Conservation (phyloP, 495 filamentous ascomycete genomes). For the Stereocaulon alpinum region DNA sequence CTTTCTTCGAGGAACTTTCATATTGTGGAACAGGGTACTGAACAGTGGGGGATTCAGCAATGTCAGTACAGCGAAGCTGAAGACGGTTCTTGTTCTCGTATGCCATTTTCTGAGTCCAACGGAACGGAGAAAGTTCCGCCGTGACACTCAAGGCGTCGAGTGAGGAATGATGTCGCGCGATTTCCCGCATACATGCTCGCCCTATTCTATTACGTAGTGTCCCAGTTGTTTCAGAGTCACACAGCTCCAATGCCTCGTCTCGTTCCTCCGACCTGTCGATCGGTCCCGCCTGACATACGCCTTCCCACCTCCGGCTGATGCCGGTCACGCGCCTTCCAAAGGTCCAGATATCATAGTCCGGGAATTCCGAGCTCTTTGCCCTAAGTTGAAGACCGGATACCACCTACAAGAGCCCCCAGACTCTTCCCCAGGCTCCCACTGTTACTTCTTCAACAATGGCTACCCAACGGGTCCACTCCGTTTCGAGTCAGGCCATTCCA, state of each 20-base stretch:
- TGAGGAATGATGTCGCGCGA: too few species aligned
- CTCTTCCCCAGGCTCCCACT: background rate
- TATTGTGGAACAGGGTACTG: background rate
- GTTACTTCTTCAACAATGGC: background rate
- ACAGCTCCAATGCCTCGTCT: background rate
- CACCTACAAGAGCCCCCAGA: background rate
- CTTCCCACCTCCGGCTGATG: background rate
- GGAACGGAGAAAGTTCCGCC: background rate
- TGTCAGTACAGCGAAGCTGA: too few species aligned
- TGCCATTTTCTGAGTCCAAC: too few species aligned
- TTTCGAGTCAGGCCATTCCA: conserved; percentile 10
- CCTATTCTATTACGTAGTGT: too few species aligned
- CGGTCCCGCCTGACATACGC: background rate
- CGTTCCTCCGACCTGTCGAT: background rate
- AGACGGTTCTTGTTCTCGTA: too few species aligned
- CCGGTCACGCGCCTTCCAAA: background rate
- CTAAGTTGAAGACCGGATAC: background rate
- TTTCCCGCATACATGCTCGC: too few species aligned
- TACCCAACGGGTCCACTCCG: background rate
- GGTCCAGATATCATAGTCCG: background rate
- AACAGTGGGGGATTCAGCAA: too few species aligned
- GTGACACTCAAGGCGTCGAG: too few species aligned
- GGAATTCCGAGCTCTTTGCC: background rate
- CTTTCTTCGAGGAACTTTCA: conserved; percentile 14
- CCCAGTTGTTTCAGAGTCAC: background rate